Evolutionary conservation across 1,284 basidiomycete genomes (phyloP), one percentile per base, ranked within the genome.

Genomic region (Cystobasidiaceae sp.): DNA sequence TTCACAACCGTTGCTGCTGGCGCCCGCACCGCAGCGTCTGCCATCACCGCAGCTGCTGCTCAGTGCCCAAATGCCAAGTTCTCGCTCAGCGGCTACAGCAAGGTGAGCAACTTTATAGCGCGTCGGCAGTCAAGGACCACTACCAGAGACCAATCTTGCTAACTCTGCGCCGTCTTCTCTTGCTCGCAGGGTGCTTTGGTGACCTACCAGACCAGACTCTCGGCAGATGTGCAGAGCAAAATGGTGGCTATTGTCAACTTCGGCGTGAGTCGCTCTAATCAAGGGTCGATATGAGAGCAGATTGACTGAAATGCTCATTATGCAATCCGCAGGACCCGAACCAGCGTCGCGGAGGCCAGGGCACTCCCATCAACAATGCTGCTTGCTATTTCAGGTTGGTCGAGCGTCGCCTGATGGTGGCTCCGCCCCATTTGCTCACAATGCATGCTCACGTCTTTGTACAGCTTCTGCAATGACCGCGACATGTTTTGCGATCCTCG

Each of bases 51-150:
- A 41, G 41, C 39, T 44, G 50, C 34, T 32, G 32, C 60, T 23
- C 37, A 43, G 30, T 62, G 60, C 21, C 60, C 60, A 3, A 44
- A 62, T 50, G 39, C 60, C 39, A 54, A 52, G 49, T 51, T 62
- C 50, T 33, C 33, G 27, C 33, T 51, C 25, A 52, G 49, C 37
- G 60, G 60, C 1, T 62, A 62, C n/a, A 50, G 45, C 23, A 62
- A 62, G 50, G 46, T 60, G 0, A 60, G 58, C 13, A 1, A 27
- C 8, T 39, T 23, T 13, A 15, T 21, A 15, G n/a, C 13, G 8
- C 23, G 9, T 52, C 50, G 25, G 17, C 30, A 28, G 21, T n/a
- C 32, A 33, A 39, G 11, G 11, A n/a, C 37, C 37, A 39, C 37
- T n/a, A 11, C 11, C 37, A 39, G 11, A 11, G 37, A 39, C n/a